Base-by-base conservation (phyloP, 1,139 yeast species). In the Sugiyamaella novakii region DNA sequence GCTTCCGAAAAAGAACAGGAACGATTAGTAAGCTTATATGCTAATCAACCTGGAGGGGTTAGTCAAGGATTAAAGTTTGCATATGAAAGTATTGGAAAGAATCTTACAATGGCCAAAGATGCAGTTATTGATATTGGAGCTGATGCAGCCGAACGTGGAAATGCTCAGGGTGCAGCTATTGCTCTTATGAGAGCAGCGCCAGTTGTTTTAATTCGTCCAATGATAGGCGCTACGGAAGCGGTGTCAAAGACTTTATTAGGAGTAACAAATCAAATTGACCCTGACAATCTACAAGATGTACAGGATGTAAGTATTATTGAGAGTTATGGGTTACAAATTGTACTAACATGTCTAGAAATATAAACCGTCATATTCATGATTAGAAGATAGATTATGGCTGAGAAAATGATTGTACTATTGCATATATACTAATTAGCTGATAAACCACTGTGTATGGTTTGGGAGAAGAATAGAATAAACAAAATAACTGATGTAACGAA, bases 141-240 rank as follows among this genome's bases (percentile, higher is more conserved):
- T 5, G 84, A 83, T 38, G 76, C 85, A 10, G 75, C 79, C 30
- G 82, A 78, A 8, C 52, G 60, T 5, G 64, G 62, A 25, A 76
- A 81, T 36, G 84, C 80, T 0, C 80, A 79, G 1, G 85, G 81
- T 4, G 87, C 89, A 0, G 77, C 85, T 1, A 71, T 73, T 18
- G 81, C 87, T 0, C 74, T 88, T n/a, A 81, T 86, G 24, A 79
- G 78, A 56, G 87, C 85, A 1, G 81, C 95, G 0, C 97, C 97
- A 0, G 79, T 87, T 18, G 83, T 89, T 6, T 67, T 91, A 14
- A 76, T 91, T 2, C 69, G 97, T 42, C 97, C 98, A 1, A 77
- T 88, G 60, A 89, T 91, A 57, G 98, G 97, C 1, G 89, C 96
- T 0, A 87, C 97, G 0, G 97, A 89, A 63, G 95, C 95, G 0